Percentiles rank a stretch among this genome's conserved stretches.
Conservation (phyloP, 192 early-diverging fungal species). For the Irineochytrium annulatum region DNA sequence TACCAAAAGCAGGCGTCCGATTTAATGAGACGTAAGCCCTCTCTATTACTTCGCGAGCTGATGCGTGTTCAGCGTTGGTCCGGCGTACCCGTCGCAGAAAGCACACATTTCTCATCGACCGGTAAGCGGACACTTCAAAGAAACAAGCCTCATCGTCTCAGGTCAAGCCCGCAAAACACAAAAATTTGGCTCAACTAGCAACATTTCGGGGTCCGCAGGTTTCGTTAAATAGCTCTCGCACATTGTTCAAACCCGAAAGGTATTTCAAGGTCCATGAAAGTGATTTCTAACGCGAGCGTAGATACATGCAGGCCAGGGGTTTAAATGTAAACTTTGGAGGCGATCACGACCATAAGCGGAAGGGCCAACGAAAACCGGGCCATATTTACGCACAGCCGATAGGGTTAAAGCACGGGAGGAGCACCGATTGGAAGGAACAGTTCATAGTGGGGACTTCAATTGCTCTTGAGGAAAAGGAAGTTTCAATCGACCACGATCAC, state of each 20-base stretch:
- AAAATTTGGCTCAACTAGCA: slow-evolving; percentile 7
- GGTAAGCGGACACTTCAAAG: background rate
- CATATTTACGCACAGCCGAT: slow-evolving; percentile 42
- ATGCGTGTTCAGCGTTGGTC: background rate
- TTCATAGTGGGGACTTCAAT: slow-evolving; percentile 34
- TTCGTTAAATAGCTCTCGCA: slow-evolving; percentile 21
- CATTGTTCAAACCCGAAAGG: slow-evolving; percentile 38
- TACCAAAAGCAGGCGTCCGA: slow-evolving; percentile 26
- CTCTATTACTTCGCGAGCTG: background rate
- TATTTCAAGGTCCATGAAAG: background rate
- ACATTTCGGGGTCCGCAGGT: slow-evolving; percentile 3
- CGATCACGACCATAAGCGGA: background rate
- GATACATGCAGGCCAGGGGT: slow-evolving; percentile 26
- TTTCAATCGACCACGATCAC: slow-evolving; percentile 5
- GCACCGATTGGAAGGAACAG: slow-evolving; percentile 28
- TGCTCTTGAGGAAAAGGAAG: slow-evolving; percentile 22
- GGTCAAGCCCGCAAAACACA: background rate
- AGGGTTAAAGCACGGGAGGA: slow-evolving; percentile 23
- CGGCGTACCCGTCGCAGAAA: background rate
- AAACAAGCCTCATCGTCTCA: background rate
- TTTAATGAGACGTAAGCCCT: slow-evolving; percentile 46
- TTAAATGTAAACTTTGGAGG: slow-evolving; percentile 36
- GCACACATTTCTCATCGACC: background rate
- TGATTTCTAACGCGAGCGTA: background rate
- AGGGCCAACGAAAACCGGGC: slow-evolving; percentile 6